These are phyloP conservation scores for Dittrichia graveolens DNA, from an alignment of 129 eudicot genomes.

Conservation along the genomic window DNA sequence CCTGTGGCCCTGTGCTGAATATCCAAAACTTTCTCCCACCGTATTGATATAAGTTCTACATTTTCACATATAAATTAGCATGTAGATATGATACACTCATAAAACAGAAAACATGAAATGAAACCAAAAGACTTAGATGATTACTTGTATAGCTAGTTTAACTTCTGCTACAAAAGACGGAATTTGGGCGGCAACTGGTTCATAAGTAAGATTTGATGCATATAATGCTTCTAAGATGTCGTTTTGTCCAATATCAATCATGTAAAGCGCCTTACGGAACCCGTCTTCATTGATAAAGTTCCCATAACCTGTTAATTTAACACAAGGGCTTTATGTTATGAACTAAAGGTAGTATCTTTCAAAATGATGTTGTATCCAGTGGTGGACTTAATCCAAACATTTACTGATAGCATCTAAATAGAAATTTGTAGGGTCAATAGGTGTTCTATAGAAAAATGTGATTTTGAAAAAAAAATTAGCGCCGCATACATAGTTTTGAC, in stretches of 20 bases:
- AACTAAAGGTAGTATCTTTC: too few relatives aligned
- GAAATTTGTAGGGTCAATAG: too few relatives aligned
- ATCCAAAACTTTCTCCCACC: constrained; percentile 48
- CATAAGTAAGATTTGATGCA: constrained; percentile 43
- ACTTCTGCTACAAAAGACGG: constrained; percentile 46
- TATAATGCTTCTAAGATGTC: constrained; percentile 37
- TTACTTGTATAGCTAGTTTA: constrained; percentile 43
- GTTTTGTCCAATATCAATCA: constrained; percentile 46
- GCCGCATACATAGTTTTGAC: too few relatives aligned
- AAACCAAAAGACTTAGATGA: neutral
- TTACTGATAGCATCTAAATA: too few relatives aligned
- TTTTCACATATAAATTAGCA: neutral
- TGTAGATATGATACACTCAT: neutral
- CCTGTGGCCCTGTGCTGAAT: constrained; percentile 42
- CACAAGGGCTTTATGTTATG: too few relatives aligned
- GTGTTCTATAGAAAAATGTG: too few relatives aligned
- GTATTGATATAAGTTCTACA: constrained; percentile 34
- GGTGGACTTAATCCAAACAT: too few relatives aligned
- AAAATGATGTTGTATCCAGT: too few relatives aligned
- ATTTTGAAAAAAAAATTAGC: too few relatives aligned
- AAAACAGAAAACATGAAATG: neutral
- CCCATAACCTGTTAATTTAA: constrained; percentile 25
- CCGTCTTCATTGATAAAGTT: constrained; percentile 36
- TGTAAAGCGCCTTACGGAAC: constrained; percentile 35
- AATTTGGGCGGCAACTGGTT: constrained; percentile 41